Evolutionary conservation across 352 stramenopile genomes (phyloP), one percentile per base, ranked within the genome.

Genomic region (Blastocystis sp.): DNA sequence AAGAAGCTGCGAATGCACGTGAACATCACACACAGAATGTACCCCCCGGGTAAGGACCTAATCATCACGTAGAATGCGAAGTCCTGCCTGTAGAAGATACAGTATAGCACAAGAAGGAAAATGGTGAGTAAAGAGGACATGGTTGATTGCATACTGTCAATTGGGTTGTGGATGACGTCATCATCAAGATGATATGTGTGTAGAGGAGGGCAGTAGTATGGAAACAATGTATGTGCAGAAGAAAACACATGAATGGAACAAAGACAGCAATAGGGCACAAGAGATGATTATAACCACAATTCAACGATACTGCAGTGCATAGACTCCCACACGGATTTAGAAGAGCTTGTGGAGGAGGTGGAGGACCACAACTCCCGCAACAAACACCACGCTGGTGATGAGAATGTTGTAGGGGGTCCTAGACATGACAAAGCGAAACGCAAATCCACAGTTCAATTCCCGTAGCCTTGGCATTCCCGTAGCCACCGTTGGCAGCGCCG

Each of bases 321-420:
- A 52, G 28, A 57, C 28, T 69, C 54, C 74, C 54, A 42, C 28
- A 52, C 59, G n/a, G 40, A 14, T 28, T 84, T 84, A 84, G 57
- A 84, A 84, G 74, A 84, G 74, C 34, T 64, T 84, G 74, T 84
- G 74, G 19, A 84, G 74, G 45, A 84, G 74, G 43, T 84, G 74
- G 6, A 84, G 52, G 34, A 84, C 74, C 45, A 84, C 74, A 43
- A 84, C 74, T 59, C 74, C 74, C 65, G 57, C 57, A 10, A 84
- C 74, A 34, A 84, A 84, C 57, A 84, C 60, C 48, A 84, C 74
- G 48, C 74, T 68, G 38, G 74, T 84, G 28, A 84, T 84, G 14
- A 84, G 57, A 21, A 84, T 57, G 43, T 62, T 63, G 54, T 84
- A 84, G 38, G 74, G 74, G 45, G 74, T 84, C 24, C 74, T 84